Conservation (phyloP, 768 basidiomycete genomes). For the Leccinum rimulosum region DNA sequence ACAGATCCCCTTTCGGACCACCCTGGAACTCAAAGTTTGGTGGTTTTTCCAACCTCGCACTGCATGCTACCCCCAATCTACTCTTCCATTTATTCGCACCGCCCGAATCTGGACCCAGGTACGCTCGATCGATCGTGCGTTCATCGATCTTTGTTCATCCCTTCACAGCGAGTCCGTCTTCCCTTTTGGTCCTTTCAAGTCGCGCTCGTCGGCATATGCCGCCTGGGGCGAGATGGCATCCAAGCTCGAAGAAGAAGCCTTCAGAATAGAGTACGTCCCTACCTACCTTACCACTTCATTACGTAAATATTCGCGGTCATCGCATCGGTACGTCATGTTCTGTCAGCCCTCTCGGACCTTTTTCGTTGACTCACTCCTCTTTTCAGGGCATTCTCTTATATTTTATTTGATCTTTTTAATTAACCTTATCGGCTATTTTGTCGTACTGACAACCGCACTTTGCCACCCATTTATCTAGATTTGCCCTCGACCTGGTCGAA, state of each 20-base stretch:
- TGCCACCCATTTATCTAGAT: constrained; percentile 45
- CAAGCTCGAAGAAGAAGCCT: constrained; percentile 68
- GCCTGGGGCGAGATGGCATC: constrained; percentile 75
- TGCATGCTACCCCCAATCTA: constrained; percentile 62
- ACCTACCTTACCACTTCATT: constrained; percentile 25
- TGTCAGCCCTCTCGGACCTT: not conserved
- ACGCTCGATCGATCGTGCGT: constrained; percentile 21
- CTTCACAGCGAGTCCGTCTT: constrained; percentile 39
- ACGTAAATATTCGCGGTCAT: constrained; percentile 28
- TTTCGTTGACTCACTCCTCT: constrained; percentile 4
- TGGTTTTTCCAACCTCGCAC: constrained; percentile 49
- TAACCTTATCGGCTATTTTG: constrained; percentile 27
- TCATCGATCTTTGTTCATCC: constrained; percentile 18
- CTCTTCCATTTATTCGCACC: constrained; percentile 74
- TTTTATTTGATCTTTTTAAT: constrained; percentile 23
- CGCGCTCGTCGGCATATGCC: constrained; percentile 51
- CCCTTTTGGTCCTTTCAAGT: constrained; percentile 28
- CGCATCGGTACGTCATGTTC: constrained; percentile 24
- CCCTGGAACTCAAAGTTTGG: constrained; percentile 30
- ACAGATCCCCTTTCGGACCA: constrained; percentile 22
- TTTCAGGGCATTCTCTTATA: constrained; percentile 22
- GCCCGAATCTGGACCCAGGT: constrained; percentile 54
- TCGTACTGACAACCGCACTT: constrained; percentile 13
- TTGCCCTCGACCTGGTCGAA: constrained; percentile 90
- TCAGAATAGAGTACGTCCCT: constrained; percentile 78